Evolutionary conservation across 768 basidiomycete species (phyloP), one percentile per base, ranked within the genome.

Genomic region (Pleurotus giganteus): DNA sequence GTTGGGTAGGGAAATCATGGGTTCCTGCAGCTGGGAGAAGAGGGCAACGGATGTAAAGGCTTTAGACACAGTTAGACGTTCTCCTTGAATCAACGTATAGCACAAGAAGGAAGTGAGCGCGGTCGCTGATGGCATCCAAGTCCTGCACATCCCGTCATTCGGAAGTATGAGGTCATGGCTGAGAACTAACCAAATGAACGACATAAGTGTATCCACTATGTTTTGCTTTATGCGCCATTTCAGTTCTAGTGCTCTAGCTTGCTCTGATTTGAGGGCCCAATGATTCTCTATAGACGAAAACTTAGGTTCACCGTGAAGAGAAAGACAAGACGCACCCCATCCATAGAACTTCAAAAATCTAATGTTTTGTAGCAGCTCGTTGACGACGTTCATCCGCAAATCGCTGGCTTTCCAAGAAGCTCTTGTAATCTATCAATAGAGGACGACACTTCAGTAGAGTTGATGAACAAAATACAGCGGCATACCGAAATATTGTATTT

Each of bases 11-110:
- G 75, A 75, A 4, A 81, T 79, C 83, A 89, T 85, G 2, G 86
- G 83, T 26, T 74, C 77, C 59, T 88, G 84, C 3, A 92, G 71
- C 65, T 88, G 82, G 1, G 82, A 75, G 69, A 94, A 92, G 17
- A 92, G 72, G 1, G 89, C 84, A 19, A 93, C 79, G 0, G 90
- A 80, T 0, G 90, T 90, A 70, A 93, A 93, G 0, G 90, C 91
- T 57, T 86, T 85, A 0, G 88, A 84, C 3, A 92, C 87, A 0
- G 89, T 91, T 17, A 93, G 68, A 21, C 74, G 77, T 57, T 88
- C 66, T 13, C 79, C 76, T 4, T 83, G 87, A 39, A 90, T 71
- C 19, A 87, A 68, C 6, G 89, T 88, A 60, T 85, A 89, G 61
- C 78, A 84, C 37, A 85, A 69, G 65, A 88, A 89, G 2, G 84